Evolutionary conservation across 225 moss, liverwort and hornwort species (phyloP).

Genomic region (Antitrichia curtipendula): DNA sequence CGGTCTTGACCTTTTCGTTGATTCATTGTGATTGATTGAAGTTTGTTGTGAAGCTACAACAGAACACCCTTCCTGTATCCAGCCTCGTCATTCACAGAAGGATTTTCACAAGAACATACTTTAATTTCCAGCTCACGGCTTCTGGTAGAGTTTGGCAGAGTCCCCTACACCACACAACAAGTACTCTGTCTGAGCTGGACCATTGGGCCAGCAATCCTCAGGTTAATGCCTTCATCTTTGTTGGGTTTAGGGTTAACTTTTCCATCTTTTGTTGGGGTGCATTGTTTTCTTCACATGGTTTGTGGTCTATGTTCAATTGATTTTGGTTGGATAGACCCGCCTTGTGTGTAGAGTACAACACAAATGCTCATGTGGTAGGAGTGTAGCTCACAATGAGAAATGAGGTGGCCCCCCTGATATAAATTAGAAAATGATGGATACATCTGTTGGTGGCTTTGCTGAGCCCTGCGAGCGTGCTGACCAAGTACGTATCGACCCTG

Average conservation of each 20-base stretch:
- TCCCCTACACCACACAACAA: background rate
- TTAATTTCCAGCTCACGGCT: background rate
- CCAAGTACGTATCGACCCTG: background rate
- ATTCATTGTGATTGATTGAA: background rate
- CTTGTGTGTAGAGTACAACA: no score
- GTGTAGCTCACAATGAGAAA: background rate
- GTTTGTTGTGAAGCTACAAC: background rate
- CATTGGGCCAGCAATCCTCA: background rate
- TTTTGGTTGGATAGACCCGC: background rate
- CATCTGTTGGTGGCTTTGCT: background rate
- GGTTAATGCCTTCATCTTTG: background rate
- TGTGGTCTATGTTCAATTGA: background rate
- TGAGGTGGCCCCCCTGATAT: background rate
- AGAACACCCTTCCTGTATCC: background rate
- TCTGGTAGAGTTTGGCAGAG: background rate
- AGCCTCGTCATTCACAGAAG: background rate
- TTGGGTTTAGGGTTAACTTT: background rate
- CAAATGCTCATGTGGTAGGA: background rate
- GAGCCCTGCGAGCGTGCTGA: background rate
- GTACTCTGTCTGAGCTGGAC: background rate
- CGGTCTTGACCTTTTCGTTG: background rate
- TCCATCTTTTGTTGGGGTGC: background rate
- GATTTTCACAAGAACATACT: background rate
- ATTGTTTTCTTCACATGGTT: background rate
- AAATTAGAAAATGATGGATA: background rate